These are phyloP conservation scores for Clavispora phyllophila DNA, from an alignment of 805 yeast genomes.

Conservation along the genomic window DNA sequence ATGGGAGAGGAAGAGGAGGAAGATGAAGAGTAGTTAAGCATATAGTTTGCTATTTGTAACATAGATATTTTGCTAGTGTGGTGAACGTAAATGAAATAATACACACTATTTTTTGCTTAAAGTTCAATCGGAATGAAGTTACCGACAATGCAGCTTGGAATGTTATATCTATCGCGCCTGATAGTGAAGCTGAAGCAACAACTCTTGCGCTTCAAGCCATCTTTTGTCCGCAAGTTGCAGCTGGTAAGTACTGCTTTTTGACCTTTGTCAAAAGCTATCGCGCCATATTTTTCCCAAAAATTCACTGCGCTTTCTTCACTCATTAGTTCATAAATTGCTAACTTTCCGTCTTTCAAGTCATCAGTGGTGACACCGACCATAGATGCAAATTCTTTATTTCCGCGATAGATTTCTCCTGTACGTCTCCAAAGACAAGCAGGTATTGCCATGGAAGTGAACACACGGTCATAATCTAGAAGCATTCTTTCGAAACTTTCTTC, in stretches of 20 bases:
- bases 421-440: constrained; percentile 98
- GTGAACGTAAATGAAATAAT: background rate
- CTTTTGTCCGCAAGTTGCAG: constrained; percentile 79
- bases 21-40: constrained; percentile 1
- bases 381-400: constrained; percentile 93
- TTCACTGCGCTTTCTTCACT: constrained; percentile 94
- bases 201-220: constrained; percentile 71
- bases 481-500: constrained; percentile 93
- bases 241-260: constrained; percentile 93
- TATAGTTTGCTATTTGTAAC: background rate
- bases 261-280: constrained; percentile 91
- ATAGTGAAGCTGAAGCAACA: constrained; percentile 95
- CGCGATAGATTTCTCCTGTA: constrained; percentile 93
- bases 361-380: constrained; percentile 86
- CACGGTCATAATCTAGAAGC: constrained; percentile 89
- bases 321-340: constrained; percentile 91
- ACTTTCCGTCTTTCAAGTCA: constrained; percentile 84
- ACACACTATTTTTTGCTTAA: constrained; percentile 5
- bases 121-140: constrained; percentile 80
- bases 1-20: background rate
- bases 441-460: constrained; percentile 94
- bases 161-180: constrained; percentile 85
- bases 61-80: background rate
- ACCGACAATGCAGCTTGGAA: constrained; percentile 94
- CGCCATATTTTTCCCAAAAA: constrained; percentile 96